A percentile compares a stretch with the other conserved stretches of the same genome.
phyloP scores from a whole-genome alignment of 1,284 basidiomycete species.

The Leccinum fuscescens region DNA sequence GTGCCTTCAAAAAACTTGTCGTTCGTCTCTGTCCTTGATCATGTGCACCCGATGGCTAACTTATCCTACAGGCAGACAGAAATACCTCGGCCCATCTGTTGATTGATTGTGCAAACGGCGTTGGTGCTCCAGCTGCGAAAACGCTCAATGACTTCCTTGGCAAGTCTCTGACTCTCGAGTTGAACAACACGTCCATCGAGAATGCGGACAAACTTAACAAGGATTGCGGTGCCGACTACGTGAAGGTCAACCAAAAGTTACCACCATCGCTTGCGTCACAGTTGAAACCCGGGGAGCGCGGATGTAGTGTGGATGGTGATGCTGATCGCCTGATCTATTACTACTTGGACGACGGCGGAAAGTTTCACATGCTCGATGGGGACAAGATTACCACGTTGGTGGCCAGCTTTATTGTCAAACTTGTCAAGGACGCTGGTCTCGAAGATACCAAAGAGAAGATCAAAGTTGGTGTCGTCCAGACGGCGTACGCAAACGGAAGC shows the following conservation, averaged over 20 bases:
- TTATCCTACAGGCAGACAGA: conserved; percentile 54
- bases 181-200: conserved; percentile 68
- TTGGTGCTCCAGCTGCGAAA: conserved; percentile 76
- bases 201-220: conserved; percentile 80
- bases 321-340: conserved; percentile 97
- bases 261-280: conserved; percentile 69
- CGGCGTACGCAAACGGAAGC: conserved; percentile 97
- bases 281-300: conserved; percentile 72
- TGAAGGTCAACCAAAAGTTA: conserved; percentile 88
- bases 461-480: conserved; percentile 94
- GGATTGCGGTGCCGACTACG: conserved; percentile 93
- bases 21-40: conserved; percentile 46
- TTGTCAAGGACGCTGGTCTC: conserved; percentile 82
- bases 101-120: conserved; percentile 97
- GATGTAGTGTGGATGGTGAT: conserved; percentile 95
- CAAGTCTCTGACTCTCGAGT: conserved; percentile 52
- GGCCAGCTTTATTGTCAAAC: conserved; percentile 89
- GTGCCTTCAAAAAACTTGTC: conserved; percentile 84
- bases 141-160: conserved; percentile 58
- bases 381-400: conserved; percentile 98
- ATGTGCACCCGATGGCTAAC: conserved; percentile 5
- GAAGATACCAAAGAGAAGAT: conserved; percentile 49
- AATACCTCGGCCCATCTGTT: conserved; percentile 60
- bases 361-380: conserved; percentile 93
- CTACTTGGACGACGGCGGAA: conserved; percentile 75